Conservation (phyloP, 805 yeast species). For the Pichia exigua region DNA sequence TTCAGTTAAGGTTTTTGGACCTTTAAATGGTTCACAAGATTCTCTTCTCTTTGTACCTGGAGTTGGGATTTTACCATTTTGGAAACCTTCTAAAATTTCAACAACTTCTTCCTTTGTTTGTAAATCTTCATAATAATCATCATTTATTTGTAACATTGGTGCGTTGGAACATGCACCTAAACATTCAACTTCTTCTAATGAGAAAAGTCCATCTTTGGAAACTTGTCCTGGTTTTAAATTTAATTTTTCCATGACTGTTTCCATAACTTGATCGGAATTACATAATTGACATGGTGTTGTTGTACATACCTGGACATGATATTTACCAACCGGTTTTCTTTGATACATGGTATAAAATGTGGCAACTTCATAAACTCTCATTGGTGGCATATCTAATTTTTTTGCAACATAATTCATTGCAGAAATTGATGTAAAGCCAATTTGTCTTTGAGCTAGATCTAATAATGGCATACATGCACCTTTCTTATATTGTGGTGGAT, state of each 20-base stretch:
- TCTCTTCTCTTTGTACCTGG: conserved; percentile 65
- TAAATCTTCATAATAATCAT: conserved; percentile 76
- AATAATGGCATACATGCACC: conserved; percentile 83
- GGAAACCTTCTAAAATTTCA: conserved; percentile 52
- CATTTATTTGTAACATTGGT: conserved; percentile 81
- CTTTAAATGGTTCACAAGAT: conserved; percentile 71
- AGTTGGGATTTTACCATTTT: conserved; percentile 50
- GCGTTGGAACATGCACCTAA: conserved; percentile 90
- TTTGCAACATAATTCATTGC: conserved; percentile 89
- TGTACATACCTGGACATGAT: conserved; percentile 77
- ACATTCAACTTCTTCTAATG: conserved; percentile 84
- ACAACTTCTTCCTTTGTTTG: conserved; percentile 54
- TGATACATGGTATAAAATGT: conserved; percentile 89
- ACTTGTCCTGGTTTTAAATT: conserved; percentile 71
- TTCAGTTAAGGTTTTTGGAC: conserved; percentile 53
- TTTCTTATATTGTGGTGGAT: conserved; percentile 81
- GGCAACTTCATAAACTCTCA: conserved; percentile 91
- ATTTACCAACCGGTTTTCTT: conserved; percentile 80
- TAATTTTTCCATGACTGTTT: conserved; percentile 54
- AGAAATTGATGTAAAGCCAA: conserved; percentile 76
- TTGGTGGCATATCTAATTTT: conserved; percentile 80
- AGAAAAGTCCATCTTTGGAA: conserved; percentile 65
- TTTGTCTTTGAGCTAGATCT: conserved; percentile 82
- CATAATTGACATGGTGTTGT: conserved; percentile 86
- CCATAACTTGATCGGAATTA: conserved; percentile 72